phyloP scores from a whole-genome alignment of 345 rosid genomes.

The Lepidium didymum region DNA sequence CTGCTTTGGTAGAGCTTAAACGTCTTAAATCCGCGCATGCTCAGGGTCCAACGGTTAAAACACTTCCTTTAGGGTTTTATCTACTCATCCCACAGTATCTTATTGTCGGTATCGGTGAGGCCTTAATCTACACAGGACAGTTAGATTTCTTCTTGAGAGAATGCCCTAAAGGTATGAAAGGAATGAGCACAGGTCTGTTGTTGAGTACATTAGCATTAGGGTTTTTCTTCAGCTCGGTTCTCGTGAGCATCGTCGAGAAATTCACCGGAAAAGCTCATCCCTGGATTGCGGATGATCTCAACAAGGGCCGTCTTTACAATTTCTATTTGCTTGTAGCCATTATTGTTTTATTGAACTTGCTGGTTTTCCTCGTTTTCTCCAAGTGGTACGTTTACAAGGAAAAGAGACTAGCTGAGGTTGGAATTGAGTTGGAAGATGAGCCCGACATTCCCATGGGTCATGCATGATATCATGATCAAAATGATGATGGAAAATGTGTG shows the following conservation, averaged over 20 bases:
- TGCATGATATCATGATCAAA: constrained; percentile 14
- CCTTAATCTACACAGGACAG: constrained; percentile 79
- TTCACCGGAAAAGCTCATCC: constrained; percentile 44
- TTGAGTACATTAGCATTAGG: constrained; percentile 85
- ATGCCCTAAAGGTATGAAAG: constrained; percentile 98
- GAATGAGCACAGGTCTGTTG: constrained; percentile 89
- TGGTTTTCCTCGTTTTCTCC: constrained; percentile 49
- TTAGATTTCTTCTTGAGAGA: constrained; percentile 88
- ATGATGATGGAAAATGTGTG: constrained; percentile 11
- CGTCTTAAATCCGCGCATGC: constrained; percentile 43
- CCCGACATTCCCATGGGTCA: constrained; percentile 36
- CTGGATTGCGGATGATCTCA: constrained; percentile 82
- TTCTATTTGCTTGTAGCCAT: constrained; percentile 85
- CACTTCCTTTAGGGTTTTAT: constrained; percentile 65
- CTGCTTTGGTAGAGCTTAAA: constrained; percentile 64
- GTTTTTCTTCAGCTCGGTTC: constrained; percentile 66
- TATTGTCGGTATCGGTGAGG: constrained; percentile 85
- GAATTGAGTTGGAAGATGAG: constrained; percentile 62
- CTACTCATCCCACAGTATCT: constrained; percentile 79
- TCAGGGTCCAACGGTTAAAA: constrained; percentile 33
- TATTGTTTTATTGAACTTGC: constrained; percentile 54
- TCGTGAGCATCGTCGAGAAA: constrained; percentile 70
- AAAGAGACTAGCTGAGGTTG: constrained; percentile 60
- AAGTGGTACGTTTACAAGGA: constrained; percentile 95
- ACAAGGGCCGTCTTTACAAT: constrained; percentile 65